These are phyloP conservation scores for Biancaea sappan DNA, from an alignment of 306 rosid genomes.

Conservation along the genomic window DNA sequence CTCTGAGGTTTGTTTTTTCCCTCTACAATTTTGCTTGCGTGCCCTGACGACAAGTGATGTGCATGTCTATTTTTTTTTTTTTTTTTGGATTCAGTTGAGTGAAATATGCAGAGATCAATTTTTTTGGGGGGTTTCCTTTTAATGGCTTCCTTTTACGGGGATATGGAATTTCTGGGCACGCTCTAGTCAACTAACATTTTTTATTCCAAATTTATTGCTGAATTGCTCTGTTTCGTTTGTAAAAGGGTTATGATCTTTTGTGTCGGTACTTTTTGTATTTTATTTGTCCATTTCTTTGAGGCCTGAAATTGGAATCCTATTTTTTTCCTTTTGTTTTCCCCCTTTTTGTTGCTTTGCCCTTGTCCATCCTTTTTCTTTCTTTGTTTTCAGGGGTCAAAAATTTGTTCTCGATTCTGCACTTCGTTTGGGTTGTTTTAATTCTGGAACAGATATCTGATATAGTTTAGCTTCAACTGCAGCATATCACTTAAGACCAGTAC, in stretches of 20 bases:
- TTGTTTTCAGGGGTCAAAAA: background rate
- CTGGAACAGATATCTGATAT: constrained; percentile 19
- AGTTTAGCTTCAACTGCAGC: constrained; percentile 48
- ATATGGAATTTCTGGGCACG: constrained; percentile 39
- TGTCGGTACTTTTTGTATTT: constrained; percentile 34
- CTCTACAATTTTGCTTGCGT: background rate
- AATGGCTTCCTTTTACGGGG: constrained; percentile 40
- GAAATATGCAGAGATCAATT: constrained; percentile 21
- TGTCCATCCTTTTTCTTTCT: background rate
- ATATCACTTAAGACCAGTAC: constrained; percentile 35
- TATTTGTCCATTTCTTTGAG: constrained; percentile 20
- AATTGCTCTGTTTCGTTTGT: constrained; percentile 24
- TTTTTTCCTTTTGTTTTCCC: constrained; percentile 3
- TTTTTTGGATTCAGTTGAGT: constrained; percentile 23
- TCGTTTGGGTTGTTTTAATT: constrained; percentile 9
- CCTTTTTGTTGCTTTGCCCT: background rate
- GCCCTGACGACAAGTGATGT: constrained; percentile 19
- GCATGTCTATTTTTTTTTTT: background rate
- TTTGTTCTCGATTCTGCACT: constrained; percentile 4
- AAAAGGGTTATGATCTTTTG: constrained; percentile 17
- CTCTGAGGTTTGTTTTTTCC: constrained; percentile 7
- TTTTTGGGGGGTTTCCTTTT: background rate
- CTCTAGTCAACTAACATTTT: constrained; percentile 25
- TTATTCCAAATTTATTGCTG: constrained; percentile 30
- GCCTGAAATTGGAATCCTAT: background rate